phyloP scores from a whole-genome alignment of 805 yeast genomes.

The Candida sithepensis region DNA sequence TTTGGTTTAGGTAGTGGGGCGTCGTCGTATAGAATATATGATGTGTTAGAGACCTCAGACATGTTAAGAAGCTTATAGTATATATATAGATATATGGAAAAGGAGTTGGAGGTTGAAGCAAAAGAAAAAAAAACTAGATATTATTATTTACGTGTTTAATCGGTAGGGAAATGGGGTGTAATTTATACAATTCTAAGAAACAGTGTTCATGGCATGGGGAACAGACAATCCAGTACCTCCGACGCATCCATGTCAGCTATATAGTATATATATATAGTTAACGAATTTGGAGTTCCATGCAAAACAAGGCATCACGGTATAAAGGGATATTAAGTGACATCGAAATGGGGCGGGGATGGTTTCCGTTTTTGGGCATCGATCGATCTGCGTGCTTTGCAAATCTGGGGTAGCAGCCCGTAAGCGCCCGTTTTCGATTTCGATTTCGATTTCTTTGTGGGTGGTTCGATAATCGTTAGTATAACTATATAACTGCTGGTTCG shows the following conservation, averaged over 20 bases:
- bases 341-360: background rate
- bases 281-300: background rate
- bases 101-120: too few species aligned
- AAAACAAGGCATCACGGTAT: too few species aligned
- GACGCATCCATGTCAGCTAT: background rate
- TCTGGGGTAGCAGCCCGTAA: background rate
- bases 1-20: constrained; percentile 2
- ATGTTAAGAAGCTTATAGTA: background rate
- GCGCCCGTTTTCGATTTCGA: background rate
- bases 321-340: background rate
- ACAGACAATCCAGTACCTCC: background rate
- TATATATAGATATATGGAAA: background rate
- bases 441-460: too few species aligned
- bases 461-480: too few species aligned
- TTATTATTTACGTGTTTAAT: too few species aligned
- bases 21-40: constrained; percentile 1
- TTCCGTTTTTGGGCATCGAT: background rate
- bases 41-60: background rate
- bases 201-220: background rate
- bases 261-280: too few species aligned
- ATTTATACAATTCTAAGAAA: background rate
- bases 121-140: background rate
- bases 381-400: background rate
- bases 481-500: too few species aligned
- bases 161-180: background rate